These are phyloP conservation scores for Nemania sp. DNA, from an alignment of 2,329 filamentous ascomycete species.

Conservation along the genomic window DNA sequence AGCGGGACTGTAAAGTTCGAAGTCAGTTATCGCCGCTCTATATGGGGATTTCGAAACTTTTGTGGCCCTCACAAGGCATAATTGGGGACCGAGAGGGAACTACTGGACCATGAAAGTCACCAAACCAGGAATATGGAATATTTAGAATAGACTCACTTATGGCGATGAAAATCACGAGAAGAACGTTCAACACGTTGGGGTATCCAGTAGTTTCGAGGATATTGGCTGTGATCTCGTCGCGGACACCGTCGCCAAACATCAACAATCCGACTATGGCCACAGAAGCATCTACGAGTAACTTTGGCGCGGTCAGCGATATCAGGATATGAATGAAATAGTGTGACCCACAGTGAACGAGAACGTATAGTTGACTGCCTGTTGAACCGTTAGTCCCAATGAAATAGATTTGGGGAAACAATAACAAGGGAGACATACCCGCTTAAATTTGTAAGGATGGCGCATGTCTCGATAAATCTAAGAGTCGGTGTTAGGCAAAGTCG, in stretches of 20 bases:
- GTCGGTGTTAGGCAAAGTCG: constrained; percentile 17
- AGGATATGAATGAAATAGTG: background rate
- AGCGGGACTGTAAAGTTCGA: constrained; percentile 62
- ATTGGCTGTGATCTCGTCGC: constrained; percentile 89
- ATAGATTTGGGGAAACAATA: background rate
- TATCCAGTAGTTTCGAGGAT: constrained; percentile 77
- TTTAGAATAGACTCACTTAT: background rate
- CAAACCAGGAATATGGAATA: too few species aligned
- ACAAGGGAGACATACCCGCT: constrained; percentile 31
- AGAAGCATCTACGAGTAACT: constrained; percentile 78
- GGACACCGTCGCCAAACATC: constrained; percentile 93
- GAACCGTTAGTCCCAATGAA: constrained; percentile 23
- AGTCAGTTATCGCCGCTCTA: constrained; percentile 56
- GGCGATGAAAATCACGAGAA: constrained; percentile 79
- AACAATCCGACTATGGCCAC: constrained; percentile 84
- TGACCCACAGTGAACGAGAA: constrained; percentile 78
- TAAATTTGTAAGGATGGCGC: constrained; percentile 79
- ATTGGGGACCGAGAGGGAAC: too few species aligned
- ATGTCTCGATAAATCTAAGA: constrained; percentile 64
- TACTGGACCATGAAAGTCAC: too few species aligned
- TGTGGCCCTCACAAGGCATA: too few species aligned
- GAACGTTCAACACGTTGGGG: constrained; percentile 71
- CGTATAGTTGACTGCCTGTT: constrained; percentile 73
- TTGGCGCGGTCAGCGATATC: constrained; percentile 3
- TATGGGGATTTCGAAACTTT: background rate